Evolutionary conservation across 352 stramenopile species (phyloP).

Genomic region (Phytophthora melonis): DNA sequence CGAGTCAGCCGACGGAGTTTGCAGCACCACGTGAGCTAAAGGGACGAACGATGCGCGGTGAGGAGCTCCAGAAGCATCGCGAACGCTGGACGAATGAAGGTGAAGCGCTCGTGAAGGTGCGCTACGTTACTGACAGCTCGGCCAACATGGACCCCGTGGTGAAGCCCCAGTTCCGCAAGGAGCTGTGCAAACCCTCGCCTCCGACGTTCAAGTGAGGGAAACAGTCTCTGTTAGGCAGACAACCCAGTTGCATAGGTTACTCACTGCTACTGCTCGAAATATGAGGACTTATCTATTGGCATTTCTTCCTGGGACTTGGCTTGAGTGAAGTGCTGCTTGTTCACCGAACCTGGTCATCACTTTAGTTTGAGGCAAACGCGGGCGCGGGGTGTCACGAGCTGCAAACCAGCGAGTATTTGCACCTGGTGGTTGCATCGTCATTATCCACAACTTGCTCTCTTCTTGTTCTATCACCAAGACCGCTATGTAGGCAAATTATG

Average conservation of each 20-base stretch:
- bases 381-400: background rate
- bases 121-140: constrained; percentile 71
- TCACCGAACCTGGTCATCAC: background rate
- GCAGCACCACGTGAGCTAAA: constrained; percentile 71
- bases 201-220: constrained; percentile 58
- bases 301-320: background rate
- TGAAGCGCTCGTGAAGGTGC: constrained; percentile 54
- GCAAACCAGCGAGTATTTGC: constrained; percentile 8
- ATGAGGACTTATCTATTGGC: constrained; percentile 33
- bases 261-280: constrained; percentile 13
- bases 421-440: constrained; percentile 15
- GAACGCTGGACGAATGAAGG: constrained; percentile 74
- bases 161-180: constrained; percentile 66
- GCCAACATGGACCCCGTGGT: constrained; percentile 55
- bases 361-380: background rate
- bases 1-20: constrained; percentile 67
- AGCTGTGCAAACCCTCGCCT: constrained; percentile 61
- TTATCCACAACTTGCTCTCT: constrained; percentile 32
- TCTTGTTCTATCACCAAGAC: constrained; percentile 31
- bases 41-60: constrained; percentile 45
- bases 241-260: background rate
- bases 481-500: constrained; percentile 31
- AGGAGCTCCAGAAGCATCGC: constrained; percentile 66
- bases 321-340: background rate
- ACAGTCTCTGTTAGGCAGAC: background rate